Evolutionary conservation across 805 yeast genomes (phyloP).

Genomic region (Hanseniaspora jakobsenii): DNA sequence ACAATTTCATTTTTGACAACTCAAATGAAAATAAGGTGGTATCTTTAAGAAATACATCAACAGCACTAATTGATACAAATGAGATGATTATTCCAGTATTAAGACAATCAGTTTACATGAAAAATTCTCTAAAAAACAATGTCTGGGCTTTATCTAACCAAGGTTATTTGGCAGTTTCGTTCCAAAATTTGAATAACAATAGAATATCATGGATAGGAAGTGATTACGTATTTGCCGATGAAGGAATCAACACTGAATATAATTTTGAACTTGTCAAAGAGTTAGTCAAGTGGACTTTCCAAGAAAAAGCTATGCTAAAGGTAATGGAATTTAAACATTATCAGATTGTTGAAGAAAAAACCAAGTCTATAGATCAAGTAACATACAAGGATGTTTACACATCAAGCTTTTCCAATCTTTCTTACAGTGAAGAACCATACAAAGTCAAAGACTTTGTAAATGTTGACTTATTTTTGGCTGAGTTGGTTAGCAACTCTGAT

Average conservation of each 20-base stretch:
- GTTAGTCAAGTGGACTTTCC: conserved; percentile 61
- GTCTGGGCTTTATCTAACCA: conserved; percentile 72
- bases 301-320: conserved; percentile 51
- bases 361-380: not conserved
- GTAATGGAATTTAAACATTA: conserved; percentile 43
- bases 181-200: conserved; percentile 70
- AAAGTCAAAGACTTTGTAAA: conserved; percentile 61
- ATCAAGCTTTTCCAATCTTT: conserved; percentile 16
- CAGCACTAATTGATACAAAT: conserved; percentile 58
- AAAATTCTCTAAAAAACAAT: conserved; percentile 34
- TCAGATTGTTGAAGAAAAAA: conserved; percentile 32
- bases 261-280: conserved; percentile 35
- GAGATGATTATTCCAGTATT: conserved; percentile 53
- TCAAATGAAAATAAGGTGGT: conserved; percentile 13
- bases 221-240: conserved; percentile 38
- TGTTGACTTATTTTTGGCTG: conserved; percentile 38
- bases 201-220: conserved; percentile 78
- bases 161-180: conserved; percentile 59
- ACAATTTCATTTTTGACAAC: conserved; percentile 17
- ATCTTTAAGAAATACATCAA: conserved; percentile 44
- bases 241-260: conserved; percentile 20
- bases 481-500: conserved; percentile 32
- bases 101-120: conserved; percentile 54
- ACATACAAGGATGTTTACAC: not conserved
- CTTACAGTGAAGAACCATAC: conserved; percentile 41